phyloP scores from a whole-genome alignment of 148 eudicot species.

The Bassia scoparia region DNA sequence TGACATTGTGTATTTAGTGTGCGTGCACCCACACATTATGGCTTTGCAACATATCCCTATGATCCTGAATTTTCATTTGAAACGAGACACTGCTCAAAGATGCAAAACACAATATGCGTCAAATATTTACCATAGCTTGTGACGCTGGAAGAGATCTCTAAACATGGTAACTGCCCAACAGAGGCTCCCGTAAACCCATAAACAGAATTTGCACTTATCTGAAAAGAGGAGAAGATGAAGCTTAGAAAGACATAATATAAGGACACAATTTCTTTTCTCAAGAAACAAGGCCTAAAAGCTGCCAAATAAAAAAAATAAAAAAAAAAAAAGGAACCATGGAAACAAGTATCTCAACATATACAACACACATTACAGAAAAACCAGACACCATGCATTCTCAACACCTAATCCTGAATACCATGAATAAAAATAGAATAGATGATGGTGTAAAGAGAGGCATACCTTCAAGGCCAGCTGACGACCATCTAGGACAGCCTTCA shows the following conservation, averaged over 20 bases:
- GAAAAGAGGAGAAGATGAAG: conserved; percentile 29
- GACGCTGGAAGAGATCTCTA: conserved; percentile 97
- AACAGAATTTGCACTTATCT: conserved; percentile 99
- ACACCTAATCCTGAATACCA: background rate
- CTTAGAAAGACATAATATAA: background rate
- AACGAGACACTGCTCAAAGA: background rate
- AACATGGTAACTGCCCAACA: conserved; percentile 87
- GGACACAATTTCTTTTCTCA: background rate
- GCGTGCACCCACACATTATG: too few species aligned
- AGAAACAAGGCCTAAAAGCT: background rate
- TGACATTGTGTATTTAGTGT: background rate
- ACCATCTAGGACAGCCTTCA: conserved; percentile 95
- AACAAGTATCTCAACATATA: conserved; percentile 9
- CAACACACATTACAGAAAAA: background rate
- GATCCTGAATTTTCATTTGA: background rate
- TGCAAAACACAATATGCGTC: conserved; percentile 6
- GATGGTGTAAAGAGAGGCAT: background rate
- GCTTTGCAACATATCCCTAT: background rate
- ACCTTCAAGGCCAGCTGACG: conserved; percentile 99
- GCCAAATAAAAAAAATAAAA: background rate
- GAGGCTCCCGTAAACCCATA: conserved; percentile 99
- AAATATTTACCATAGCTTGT: conserved; percentile 86
- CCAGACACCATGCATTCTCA: background rate
- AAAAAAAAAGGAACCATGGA: too few species aligned
- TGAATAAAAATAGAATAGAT: conserved; percentile 3